Base-by-base conservation (phyloP, 179 eudicot genomes). In the Nepenthes alata region DNA sequence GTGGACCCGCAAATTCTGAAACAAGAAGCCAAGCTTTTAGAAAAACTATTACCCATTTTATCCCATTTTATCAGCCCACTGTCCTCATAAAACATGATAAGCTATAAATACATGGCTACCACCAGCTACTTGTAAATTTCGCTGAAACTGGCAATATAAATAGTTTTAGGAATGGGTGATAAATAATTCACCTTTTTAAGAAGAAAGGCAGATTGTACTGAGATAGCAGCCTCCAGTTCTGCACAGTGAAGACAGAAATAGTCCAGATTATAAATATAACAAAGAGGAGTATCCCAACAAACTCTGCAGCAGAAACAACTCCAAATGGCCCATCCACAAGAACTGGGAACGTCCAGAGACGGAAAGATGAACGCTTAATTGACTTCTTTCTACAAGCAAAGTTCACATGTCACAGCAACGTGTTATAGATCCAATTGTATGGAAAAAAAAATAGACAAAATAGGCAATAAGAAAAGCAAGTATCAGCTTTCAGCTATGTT, bases 331-430 rank as follows among this genome's bases (percentile, higher is more conserved):
- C 91, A 47, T 84, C 84, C 60, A 84, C 86, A 25, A 91, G 66
- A 53, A 91, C 77, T 15, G 97, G 97, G 62, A 91, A 85, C 10
- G 97, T 91, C 94, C 94, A 82, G 7, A 88, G 70, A n/a, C 75
- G 65, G 51, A 82, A 81, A 56, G 69, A 13, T 25, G 93, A 81
- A 50, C 59, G 56, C 60, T 75, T 80, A 9, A 64, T 5, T 10
- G 59, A 48, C 71, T 82, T 85, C 56, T 76, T 79, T 79, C 94
- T 91, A 57, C 60, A 66, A 6, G 11, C 8, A 35, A 72, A 37
- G 47, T 11, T 69, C 57, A 55, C 38, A 58, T 25, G 59, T 2
- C 41, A 47, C 48, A 35, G 44, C 34, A 16, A 15, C 25, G 45
- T 4, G 8, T 41, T 41, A 41, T 7, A 41, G 8, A 44, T 25